Base-by-base conservation (phyloP, 345 rosid species). In the Eucalyptus pauciflora region DNA sequence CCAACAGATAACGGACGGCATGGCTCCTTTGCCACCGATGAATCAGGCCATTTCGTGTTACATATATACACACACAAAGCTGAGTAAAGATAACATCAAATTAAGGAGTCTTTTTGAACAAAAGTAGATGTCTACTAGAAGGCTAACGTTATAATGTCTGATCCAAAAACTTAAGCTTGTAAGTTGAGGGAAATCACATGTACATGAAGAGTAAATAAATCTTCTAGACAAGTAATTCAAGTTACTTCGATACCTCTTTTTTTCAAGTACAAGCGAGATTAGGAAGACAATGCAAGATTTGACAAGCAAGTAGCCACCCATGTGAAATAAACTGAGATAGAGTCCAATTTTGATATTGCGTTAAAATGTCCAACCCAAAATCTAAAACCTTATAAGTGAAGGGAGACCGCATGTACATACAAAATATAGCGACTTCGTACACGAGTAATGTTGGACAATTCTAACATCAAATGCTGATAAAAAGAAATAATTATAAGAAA, bases 291-390 rank as follows among this genome's bases (percentile, higher is more conserved):
- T 3, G 0, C 12, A 16, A 27, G 16, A 60, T 25, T 13, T 60
- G 69, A 60, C 31, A 12, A 62, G n/a, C n/a, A 7, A 6, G 7
- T 27, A 29, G 69, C 29, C 4, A 5, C 16, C 31, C 8, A 13
- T 27, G 69, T 13, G 7, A 62, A 62, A 62, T 27, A 13, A 27
- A 29, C 7, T 0, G 2, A 62, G 69, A 62, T 12, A 29, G 16
- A 62, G n/a, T 62, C 31, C 33, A 0, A 27, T 62, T 27, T 27
- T 12, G 0, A 27, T 13, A 62, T 62, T 2, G 2, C 0, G 1
- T 62, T 2, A 62, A 15, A 62, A 62, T 62, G 69, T 62, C 31
- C 31, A 62, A 29, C 31, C 33, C 16, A 62, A 62, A 29, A 62
- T 62, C 4, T 27, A 1, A 62, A 62, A 62, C 8, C 3, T 62